A percentile compares a stretch with the other conserved stretches of the same genome.
Conservation (phyloP, 2,329 filamentous ascomycete species). For the Aspergillus ochraceus region DNA sequence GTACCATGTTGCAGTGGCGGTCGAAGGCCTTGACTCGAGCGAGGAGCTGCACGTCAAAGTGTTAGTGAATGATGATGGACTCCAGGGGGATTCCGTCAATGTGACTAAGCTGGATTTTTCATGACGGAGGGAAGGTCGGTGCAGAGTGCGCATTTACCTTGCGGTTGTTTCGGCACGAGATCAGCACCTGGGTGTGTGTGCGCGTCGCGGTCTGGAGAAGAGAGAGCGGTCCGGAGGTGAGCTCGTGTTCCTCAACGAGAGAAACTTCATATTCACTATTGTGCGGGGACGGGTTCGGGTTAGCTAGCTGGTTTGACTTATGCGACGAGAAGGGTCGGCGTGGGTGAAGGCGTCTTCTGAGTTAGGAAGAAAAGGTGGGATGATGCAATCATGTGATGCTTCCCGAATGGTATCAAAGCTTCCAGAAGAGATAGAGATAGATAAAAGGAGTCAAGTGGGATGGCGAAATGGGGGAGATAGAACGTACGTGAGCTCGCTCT, state of each 20-base stretch:
- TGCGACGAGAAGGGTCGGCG: slow-evolving; percentile 20
- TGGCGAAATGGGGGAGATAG: slow-evolving; percentile 2
- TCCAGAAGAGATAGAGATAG: slow-evolving; percentile 8
- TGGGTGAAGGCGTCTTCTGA: slow-evolving; percentile 11
- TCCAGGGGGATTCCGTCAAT: neutral
- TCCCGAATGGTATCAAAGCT: neutral
- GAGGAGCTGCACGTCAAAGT: slow-evolving; percentile 56
- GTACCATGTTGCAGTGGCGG: slow-evolving; percentile 97
- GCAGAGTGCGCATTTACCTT: slow-evolving; percentile 50
- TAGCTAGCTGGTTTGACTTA: slow-evolving; percentile 22
- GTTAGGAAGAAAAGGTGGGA: neutral
- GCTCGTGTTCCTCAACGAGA: slow-evolving; percentile 76
- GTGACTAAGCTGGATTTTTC: neutral
- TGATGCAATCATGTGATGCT: neutral
- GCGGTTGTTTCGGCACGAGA: slow-evolving; percentile 96
- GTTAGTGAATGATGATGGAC: neutral
- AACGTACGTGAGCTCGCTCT: slow-evolving; percentile 85
- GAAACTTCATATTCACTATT: slow-evolving; percentile 85
- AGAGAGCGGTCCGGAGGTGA: slow-evolving; percentile 78
- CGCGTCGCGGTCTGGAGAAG: slow-evolving; percentile 96
- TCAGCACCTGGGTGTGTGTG: slow-evolving; percentile 91
- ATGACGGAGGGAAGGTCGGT: neutral
- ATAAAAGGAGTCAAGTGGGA: neutral
- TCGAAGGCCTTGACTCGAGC: slow-evolving; percentile 98
- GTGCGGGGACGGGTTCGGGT: slow-evolving; percentile 12